phyloP scores from a whole-genome alignment of 1,284 basidiomycete genomes.

The Irpex lacteus region DNA sequence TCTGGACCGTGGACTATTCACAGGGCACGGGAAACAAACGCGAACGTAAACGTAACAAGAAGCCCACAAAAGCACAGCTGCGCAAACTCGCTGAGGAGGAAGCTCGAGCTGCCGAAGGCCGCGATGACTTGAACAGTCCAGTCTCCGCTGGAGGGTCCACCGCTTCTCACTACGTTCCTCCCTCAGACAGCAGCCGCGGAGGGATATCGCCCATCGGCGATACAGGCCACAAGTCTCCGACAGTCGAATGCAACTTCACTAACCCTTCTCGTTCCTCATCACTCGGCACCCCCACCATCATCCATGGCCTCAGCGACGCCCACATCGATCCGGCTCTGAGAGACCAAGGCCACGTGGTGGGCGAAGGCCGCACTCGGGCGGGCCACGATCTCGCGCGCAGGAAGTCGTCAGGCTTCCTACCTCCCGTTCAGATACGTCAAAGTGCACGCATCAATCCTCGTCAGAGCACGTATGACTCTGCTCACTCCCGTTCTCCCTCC shows the following conservation, averaged over 20 bases:
- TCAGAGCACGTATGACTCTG: neutral
- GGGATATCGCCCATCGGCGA: neutral
- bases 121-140: slow-evolving; percentile 3
- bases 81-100: slow-evolving; percentile 1
- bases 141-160: neutral
- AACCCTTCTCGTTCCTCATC: neutral
- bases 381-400: slow-evolving; percentile 1
- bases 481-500: neutral
- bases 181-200: neutral
- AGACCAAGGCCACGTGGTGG: slow-evolving; percentile 30
- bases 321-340: slow-evolving; percentile 35
- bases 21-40: slow-evolving; percentile 63
- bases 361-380: slow-evolving; percentile 24
- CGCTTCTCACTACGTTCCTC: neutral
- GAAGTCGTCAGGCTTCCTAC: slow-evolving; percentile 5
- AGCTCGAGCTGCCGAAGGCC: slow-evolving; percentile 1
- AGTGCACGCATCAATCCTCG: neutral
- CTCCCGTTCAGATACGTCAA: slow-evolving; percentile 1
- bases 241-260: neutral
- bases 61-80: slow-evolving; percentile 28
- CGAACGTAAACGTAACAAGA: slow-evolving; percentile 52
- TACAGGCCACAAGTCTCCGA: neutral
- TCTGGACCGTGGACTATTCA: slow-evolving; percentile 66
- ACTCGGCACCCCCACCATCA: slow-evolving; percentile 10
- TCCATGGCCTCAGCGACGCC: slow-evolving; percentile 22